Evolutionary conservation across 225 moss, liverwort and hornwort genomes (phyloP).

Genomic region (Sphagnum tenellum): DNA sequence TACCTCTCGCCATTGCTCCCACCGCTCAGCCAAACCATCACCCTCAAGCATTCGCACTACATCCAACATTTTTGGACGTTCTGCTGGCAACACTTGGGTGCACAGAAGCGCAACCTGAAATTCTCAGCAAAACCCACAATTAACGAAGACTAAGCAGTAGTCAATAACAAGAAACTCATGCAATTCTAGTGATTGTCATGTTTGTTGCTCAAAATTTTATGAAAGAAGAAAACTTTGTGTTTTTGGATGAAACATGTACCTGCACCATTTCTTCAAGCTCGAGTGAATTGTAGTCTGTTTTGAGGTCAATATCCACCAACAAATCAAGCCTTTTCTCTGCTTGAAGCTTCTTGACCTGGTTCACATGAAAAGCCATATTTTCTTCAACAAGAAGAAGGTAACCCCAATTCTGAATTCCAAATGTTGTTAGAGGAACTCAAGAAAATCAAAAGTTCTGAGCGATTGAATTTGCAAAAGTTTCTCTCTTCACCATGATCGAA

Average conservation of each 20-base stretch:
- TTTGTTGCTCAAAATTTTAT: no score
- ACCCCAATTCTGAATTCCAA: no score
- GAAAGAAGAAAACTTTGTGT: no score
- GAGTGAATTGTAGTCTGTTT: not conserved
- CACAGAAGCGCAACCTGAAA: slow-evolving; percentile 16
- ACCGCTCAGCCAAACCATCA: slow-evolving; percentile 23
- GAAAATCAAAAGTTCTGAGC: no score
- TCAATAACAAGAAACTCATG: no score
- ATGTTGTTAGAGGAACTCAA: no score
- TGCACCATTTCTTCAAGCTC: slow-evolving; percentile 7
- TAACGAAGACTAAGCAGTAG: no score
- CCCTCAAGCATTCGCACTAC: slow-evolving; percentile 26
- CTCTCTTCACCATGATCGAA: no score
- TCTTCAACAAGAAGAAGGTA: no score
- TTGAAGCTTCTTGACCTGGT: slow-evolving; percentile 1
- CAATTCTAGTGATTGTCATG: no score
- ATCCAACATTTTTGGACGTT: slow-evolving; percentile 18
- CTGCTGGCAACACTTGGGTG: slow-evolving; percentile 12
- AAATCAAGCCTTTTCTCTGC: slow-evolving; percentile 1
- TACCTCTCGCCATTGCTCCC: slow-evolving; percentile 24
- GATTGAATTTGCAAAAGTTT: no score
- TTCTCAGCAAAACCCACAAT: no score
- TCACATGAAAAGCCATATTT: not conserved
- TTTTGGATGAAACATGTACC: not conserved
- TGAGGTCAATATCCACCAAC: slow-evolving; percentile 4